Evolutionary conservation across 2,329 filamentous ascomycete genomes (phyloP).

Genomic region (Ophiocordyceps robertsii): DNA sequence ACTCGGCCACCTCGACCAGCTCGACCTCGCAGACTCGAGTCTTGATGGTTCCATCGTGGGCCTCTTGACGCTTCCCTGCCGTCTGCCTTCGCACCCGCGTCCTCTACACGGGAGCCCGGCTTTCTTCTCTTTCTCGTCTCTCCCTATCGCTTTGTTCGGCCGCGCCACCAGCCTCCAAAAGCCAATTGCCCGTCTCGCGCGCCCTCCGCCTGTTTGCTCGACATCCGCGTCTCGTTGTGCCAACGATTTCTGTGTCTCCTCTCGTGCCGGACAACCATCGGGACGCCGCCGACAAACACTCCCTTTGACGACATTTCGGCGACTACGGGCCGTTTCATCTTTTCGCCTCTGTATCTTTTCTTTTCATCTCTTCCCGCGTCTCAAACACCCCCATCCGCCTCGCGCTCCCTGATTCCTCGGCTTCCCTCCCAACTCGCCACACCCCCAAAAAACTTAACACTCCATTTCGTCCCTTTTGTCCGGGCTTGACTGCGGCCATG

Average conservation of each 20-base stretch:
- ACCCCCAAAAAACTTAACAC: neutral
- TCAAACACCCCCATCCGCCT: neutral
- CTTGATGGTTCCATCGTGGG: neutral
- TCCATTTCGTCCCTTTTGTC: neutral
- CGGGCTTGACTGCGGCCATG: constrained; percentile 5
- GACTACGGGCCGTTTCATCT: neutral
- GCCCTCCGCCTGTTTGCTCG: constrained; percentile 1
- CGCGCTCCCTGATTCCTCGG: neutral
- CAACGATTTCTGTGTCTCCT: neutral
- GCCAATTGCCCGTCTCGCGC: constrained; percentile 1
- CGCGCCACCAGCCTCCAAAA: neutral
- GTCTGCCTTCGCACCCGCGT: neutral
- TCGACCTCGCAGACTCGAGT: neutral
- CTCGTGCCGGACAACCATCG: neutral
- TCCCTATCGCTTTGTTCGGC: neutral
- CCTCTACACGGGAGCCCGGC: neutral
- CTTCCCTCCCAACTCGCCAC: neutral
- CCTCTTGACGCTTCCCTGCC: neutral
- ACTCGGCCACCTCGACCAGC: no score
- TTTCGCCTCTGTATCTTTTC: neutral
- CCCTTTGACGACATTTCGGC: neutral
- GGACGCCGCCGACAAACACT: neutral
- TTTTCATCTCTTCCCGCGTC: neutral
- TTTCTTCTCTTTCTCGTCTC: neutral
- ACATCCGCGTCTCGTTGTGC: neutral